Evolutionary conservation across 495 filamentous ascomycete genomes (phyloP), one percentile per base, ranked within the genome.

Genomic region (Pyrenula massariospora): DNA sequence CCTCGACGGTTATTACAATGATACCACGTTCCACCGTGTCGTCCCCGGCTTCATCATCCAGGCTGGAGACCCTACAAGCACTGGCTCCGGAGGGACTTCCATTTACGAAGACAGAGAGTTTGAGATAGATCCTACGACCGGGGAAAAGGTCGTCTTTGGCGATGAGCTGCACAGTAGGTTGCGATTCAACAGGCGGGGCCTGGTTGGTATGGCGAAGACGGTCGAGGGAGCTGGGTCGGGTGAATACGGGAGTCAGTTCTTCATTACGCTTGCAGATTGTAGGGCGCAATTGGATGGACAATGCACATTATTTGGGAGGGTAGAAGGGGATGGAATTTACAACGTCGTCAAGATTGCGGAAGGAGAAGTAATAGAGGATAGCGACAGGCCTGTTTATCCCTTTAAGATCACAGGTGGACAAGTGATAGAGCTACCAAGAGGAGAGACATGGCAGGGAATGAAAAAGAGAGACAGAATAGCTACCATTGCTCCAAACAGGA

Each of bases 271-370:
- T 50, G 84, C 73, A 52, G 84, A 78, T 24, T 86, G 86, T 54
- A 85, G 88, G 54, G 81, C 86, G 25, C 91, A 97, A 71, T 64
- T 99, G 68, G 86, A 84, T 52, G 87, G 86, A 56, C 85, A 88
- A 81, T 95, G 96, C 66, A 96, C 93, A 2, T 74, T 97, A 63
- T 97, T 99, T 73, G 93, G 93, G 50, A 78, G 94, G 55, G 77
- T 99, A 55, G 90, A 86, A 48, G 93, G 93, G 2, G 91, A 96
- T 57, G 96, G 90, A 55, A 90, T 99, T 52, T 99, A 90, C 69
- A 97, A 96, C 66, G 68, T 99, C 58, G 81, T 93, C 64, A 89
- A 89, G 70, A 95, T 96, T 73, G 91, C 85, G 10, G 90, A 96
- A 63, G 81, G 81, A 5, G 93, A 97, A 65, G 71, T 91, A 20